Evolutionary conservation across 371 early-diverging fungal species (phyloP).

Genomic region (Circinella minor): DNA sequence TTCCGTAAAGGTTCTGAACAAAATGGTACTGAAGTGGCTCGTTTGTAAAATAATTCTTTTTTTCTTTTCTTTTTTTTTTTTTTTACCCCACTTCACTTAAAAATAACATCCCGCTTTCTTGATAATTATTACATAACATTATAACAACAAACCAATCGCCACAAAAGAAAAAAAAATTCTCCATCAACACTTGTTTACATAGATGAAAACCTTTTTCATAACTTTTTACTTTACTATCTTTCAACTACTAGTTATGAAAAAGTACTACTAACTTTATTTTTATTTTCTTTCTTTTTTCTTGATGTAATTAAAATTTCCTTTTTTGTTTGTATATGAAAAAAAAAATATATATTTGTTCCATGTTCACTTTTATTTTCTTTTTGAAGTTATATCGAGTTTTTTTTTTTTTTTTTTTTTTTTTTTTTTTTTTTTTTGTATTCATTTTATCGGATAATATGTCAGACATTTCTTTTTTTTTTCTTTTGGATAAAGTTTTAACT

Average conservation of each 20-base stretch:
- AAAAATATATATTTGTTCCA: not conserved
- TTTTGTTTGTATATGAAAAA: conserved; percentile 3
- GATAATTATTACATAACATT: too few relatives aligned
- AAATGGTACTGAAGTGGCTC: conserved; percentile 3
- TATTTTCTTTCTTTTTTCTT: not conserved
- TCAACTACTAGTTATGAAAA: not conserved
- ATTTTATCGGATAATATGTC: too few relatives aligned
- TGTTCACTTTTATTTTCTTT: too few relatives aligned
- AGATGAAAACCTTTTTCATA: not conserved
- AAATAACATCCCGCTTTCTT: not conserved
- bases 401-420: too few relatives aligned
- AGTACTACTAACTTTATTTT: not conserved
- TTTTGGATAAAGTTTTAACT: too few relatives aligned
- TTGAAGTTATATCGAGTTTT: too few relatives aligned
- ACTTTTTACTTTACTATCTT: not conserved
- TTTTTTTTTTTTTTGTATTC: too few relatives aligned
- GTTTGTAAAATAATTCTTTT: not conserved
- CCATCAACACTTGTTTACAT: not conserved
- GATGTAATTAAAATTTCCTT: not conserved
- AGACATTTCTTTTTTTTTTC: too few relatives aligned
- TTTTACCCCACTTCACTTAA: not conserved
- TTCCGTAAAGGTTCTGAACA: conserved; percentile 4
- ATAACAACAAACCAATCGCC: too few relatives aligned
- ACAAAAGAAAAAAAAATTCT: too few relatives aligned
- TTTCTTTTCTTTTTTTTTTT: not conserved